Percentiles rank a stretch among this genome's conserved stretches.
Evolutionary conservation across 306 rosid genomes (phyloP).

Genomic region (Cicer judaicum): DNA sequence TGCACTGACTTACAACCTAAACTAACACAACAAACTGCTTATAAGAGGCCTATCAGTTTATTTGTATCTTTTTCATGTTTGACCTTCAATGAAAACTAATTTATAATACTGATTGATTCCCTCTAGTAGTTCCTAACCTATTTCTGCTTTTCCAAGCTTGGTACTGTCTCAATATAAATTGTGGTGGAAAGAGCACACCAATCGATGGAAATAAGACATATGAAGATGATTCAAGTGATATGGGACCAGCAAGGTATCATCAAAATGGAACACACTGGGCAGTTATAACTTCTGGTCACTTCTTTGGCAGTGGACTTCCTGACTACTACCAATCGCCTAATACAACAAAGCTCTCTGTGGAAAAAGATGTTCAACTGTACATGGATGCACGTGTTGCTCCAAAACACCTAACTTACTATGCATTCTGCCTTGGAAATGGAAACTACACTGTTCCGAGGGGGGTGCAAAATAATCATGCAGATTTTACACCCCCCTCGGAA

Average conservation of each 20-base stretch:
- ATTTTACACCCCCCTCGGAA: slow-evolving; percentile 45
- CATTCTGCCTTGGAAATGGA: slow-evolving; percentile 60
- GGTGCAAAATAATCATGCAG: slow-evolving; percentile 46
- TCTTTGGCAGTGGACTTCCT: slow-evolving; percentile 39
- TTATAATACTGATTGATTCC: slow-evolving; percentile 13
- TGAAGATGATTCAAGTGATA: slow-evolving; percentile 31
- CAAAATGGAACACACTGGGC: slow-evolving; percentile 55
- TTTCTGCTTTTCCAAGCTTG: slow-evolving; percentile 32
- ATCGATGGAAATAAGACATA: slow-evolving; percentile 32
- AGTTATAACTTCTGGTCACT: slow-evolving; percentile 61
- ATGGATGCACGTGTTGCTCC: slow-evolving; percentile 72
- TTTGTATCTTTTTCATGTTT: not conserved
- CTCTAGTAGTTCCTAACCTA: not conserved
- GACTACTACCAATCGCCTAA: slow-evolving; percentile 40
- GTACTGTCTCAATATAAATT: slow-evolving; percentile 49
- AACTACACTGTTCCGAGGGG: slow-evolving; percentile 57
- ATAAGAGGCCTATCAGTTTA: not conserved
- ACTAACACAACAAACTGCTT: too few species aligned
- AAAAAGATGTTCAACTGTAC: slow-evolving; percentile 50
- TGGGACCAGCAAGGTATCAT: slow-evolving; percentile 27
- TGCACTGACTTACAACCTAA: too few species aligned
- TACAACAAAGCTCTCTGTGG: slow-evolving; percentile 43
- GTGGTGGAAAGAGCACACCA: slow-evolving; percentile 41
- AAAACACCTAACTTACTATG: slow-evolving; percentile 63
- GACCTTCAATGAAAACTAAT: not conserved